Conservation (phyloP, 495 filamentous ascomycete genomes). For the Hypoxylon crocopeplum region DNA sequence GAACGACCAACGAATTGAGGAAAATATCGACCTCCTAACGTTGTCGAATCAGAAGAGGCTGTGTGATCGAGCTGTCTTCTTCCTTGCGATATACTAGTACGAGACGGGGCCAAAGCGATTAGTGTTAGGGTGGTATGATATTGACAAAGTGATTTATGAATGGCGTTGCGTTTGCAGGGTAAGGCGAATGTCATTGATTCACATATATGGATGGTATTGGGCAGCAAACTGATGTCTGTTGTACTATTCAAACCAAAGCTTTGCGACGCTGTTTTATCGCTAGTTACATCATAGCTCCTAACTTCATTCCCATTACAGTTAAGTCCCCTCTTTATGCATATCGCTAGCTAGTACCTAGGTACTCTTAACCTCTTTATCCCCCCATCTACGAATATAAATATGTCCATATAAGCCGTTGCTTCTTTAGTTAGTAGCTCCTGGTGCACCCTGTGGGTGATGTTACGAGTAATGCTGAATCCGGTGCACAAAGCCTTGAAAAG, state of each 20-base stretch:
- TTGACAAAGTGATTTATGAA: slow-evolving; percentile 7
- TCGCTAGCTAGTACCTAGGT: neutral
- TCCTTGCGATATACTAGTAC: neutral
- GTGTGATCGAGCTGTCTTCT: neutral
- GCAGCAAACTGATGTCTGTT: slow-evolving; percentile 9
- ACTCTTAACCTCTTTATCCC: too few species aligned
- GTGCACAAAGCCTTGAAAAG: too few species aligned
- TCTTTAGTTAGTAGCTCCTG: too few species aligned
- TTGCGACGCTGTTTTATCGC: slow-evolving; percentile 15
- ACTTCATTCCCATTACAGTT: slow-evolving; percentile 9
- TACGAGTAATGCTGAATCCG: too few species aligned
- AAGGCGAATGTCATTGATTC: slow-evolving; percentile 13
- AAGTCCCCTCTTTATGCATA: slow-evolving; percentile 13
- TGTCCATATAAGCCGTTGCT: too few species aligned
- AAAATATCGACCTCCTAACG: slow-evolving; percentile 11
- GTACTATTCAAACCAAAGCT: neutral
- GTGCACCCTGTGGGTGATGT: too few species aligned
- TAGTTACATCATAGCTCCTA: slow-evolving; percentile 37
- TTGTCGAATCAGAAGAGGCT: neutral
- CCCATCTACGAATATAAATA: too few species aligned
- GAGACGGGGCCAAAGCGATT: neutral
- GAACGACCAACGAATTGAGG: neutral
- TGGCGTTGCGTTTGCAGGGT: slow-evolving; percentile 3
- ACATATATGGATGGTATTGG: slow-evolving; percentile 16
- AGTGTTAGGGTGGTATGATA: neutral